These are phyloP conservation scores for Polyrhizophydium stewartii DNA, from an alignment of 371 early-diverging fungal genomes.

Conservation along the genomic window DNA sequence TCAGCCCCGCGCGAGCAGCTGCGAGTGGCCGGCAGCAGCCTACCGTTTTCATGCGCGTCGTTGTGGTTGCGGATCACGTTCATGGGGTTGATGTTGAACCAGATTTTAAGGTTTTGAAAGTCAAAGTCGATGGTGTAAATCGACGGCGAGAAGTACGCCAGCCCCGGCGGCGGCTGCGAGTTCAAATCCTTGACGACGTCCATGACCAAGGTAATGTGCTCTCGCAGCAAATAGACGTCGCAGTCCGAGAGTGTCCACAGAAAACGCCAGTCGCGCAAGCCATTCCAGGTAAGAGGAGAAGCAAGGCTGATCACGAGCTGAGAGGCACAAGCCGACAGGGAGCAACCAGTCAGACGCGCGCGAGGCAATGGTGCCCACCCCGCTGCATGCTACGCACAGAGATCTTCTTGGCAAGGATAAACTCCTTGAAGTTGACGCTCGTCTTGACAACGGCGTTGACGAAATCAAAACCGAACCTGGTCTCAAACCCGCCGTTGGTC, in stretches of 20 bases:
- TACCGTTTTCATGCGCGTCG: conserved; percentile 75
- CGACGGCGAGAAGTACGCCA: conserved; percentile 68
- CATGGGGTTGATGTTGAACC: conserved; percentile 72
- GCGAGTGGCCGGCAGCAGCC: no score
- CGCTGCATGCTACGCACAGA: conserved; percentile 29
- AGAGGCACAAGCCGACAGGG: not conserved
- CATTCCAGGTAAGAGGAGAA: conserved; percentile 77
- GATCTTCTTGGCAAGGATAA: conserved; percentile 1
- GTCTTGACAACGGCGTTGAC: conserved; percentile 51
- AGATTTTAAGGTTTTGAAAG: conserved; percentile 52
- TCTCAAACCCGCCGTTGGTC: conserved; percentile 52
- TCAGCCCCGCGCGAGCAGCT: no score
- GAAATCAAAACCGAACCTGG: conserved; percentile 47
- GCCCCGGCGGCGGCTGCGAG: conserved; percentile 48
- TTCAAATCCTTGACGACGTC: conserved; percentile 76
- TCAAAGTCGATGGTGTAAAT: conserved; percentile 55
- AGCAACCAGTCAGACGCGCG: conserved; percentile 16
- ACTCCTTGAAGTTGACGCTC: conserved; percentile 67
- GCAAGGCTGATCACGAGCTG: conserved; percentile 58
- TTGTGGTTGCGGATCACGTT: conserved; percentile 73
- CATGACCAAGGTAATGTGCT: conserved; percentile 75
- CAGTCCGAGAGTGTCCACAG: conserved; percentile 33
- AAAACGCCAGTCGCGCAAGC: conserved; percentile 62
- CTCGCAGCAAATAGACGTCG: conserved; percentile 64
- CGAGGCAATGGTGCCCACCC: conserved; percentile 47